phyloP scores from a whole-genome alignment of 208 protist species.

The Crithidia expoeki region DNA sequence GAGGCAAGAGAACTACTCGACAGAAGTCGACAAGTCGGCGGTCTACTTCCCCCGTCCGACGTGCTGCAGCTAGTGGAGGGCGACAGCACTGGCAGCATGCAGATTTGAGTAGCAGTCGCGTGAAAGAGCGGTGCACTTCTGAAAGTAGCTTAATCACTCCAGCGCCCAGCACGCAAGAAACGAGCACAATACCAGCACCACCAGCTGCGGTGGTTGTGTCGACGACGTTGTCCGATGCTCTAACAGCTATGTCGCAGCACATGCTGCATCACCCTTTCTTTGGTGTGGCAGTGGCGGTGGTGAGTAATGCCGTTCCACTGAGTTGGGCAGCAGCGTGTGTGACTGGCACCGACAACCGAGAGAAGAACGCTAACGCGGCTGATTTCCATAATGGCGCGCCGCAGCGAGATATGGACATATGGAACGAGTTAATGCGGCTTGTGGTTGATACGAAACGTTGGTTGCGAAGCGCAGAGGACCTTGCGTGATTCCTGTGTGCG shows the following conservation, averaged over 20 bases:
- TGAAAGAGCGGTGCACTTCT: too few relatives aligned
- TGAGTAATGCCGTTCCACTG: slow-evolving; percentile 29
- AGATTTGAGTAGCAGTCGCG: too few relatives aligned
- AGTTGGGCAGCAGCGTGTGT: slow-evolving; percentile 35
- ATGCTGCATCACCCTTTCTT: slow-evolving; percentile 46
- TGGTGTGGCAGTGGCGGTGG: slow-evolving; percentile 42
- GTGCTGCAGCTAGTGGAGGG: too few relatives aligned
- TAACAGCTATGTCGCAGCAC: neutral
- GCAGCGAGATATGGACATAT: neutral
- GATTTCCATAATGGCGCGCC: neutral
- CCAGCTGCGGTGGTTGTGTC: neutral
- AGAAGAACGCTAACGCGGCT: neutral
- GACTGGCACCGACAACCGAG: neutral
- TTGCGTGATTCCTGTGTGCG: neutral
- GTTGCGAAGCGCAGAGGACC: neutral
- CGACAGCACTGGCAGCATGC: too few relatives aligned
- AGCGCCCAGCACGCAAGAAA: too few relatives aligned
- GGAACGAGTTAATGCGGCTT: neutral
- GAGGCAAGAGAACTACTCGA: too few relatives aligned
- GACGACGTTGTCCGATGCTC: neutral
- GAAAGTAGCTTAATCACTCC: too few relatives aligned
- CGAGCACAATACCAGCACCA: neutral
- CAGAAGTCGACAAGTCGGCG: too few relatives aligned
- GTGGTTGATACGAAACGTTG: neutral
- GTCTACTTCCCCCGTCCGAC: too few relatives aligned